Evolutionary conservation across 148 eudicot genomes (phyloP).

Genomic region (Simmondsia chinensis): DNA sequence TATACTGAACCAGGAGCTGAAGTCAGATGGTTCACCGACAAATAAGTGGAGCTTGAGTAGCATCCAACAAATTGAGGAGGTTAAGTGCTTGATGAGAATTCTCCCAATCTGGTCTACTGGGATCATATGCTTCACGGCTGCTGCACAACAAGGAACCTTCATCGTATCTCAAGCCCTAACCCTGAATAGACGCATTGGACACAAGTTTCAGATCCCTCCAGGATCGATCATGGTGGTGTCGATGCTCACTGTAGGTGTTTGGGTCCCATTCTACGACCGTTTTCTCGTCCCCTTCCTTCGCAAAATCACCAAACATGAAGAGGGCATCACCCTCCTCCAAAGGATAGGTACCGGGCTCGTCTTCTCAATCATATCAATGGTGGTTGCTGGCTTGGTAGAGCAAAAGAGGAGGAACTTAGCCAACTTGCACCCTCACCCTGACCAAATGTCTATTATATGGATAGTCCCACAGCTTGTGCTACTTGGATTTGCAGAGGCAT

Average conservation of each 20-base stretch:
- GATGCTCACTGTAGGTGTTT: constrained; percentile 39
- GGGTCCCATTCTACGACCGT: constrained; percentile 60
- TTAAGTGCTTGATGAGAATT: constrained; percentile 50
- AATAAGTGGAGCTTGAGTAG: constrained; percentile 55
- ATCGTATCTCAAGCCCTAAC: constrained; percentile 52
- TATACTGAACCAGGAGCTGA: constrained; percentile 35
- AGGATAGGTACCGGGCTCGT: constrained; percentile 59
- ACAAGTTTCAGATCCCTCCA: constrained; percentile 49
- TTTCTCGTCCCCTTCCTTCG: constrained; percentile 39
- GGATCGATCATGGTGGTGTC: constrained; percentile 50
- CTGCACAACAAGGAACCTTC: constrained; percentile 57
- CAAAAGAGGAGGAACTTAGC: constrained; percentile 39
- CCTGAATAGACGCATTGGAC: constrained; percentile 54
- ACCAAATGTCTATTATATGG: constrained; percentile 43
- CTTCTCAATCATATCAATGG: constrained; percentile 44
- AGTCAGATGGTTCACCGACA: constrained; percentile 16
- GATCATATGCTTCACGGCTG: constrained; percentile 47
- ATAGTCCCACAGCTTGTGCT: constrained; percentile 52
- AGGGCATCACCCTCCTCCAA: constrained; percentile 60
- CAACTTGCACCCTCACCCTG: constrained; percentile 6
- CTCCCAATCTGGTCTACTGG: constrained; percentile 74
- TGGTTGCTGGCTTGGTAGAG: constrained; percentile 55
- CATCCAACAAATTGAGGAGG: constrained; percentile 59
- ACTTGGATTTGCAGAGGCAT: constrained; percentile 62
- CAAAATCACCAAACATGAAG: constrained; percentile 40